Percentiles rank a stretch among this genome's conserved stretches.
These are phyloP conservation scores for Pistacia atlantica DNA, from an alignment of 345 rosid genomes.

Conservation along the genomic window DNA sequence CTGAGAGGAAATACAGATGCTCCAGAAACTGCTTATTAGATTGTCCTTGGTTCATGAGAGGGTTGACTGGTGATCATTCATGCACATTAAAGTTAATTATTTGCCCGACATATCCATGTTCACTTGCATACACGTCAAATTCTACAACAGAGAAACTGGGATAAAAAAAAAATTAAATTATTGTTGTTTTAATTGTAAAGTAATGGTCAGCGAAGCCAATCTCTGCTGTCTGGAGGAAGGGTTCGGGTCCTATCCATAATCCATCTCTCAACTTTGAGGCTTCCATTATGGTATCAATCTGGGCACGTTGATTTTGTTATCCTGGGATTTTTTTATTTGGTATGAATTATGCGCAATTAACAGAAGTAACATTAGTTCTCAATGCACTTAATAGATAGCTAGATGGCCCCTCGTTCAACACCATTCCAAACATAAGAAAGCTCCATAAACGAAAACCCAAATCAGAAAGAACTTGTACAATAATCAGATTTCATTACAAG, in stretches of 20 bases:
- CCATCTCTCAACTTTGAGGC: slow-evolving; percentile 11
- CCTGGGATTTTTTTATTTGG: not conserved
- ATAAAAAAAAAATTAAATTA: not conserved
- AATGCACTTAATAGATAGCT: not conserved
- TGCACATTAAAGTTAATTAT: not conserved
- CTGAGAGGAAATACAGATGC: not conserved
- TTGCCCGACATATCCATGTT: slow-evolving; percentile 20
- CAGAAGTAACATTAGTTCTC: not conserved
- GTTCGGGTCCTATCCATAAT: slow-evolving; percentile 7
- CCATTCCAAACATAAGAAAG: not conserved
- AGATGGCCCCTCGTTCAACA: not conserved
- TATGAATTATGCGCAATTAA: too few relatives aligned
- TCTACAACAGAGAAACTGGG: not conserved
- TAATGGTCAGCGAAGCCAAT: not conserved
- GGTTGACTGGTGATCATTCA: not conserved
- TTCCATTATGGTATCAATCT: slow-evolving; percentile 13
- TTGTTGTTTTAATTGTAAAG: slow-evolving; percentile 2
- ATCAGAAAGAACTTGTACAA: not conserved
- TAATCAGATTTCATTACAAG: slow-evolving; percentile 10
- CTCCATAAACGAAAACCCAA: not conserved
- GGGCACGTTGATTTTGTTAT: slow-evolving; percentile 7
- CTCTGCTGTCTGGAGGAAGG: not conserved
- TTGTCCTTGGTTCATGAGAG: not conserved
- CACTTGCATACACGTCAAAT: not conserved
- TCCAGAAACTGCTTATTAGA: not conserved